Percentiles rank a stretch among this genome's conserved stretches.
phyloP scores from a whole-genome alignment of 345 rosid species.

The Viola odorata region DNA sequence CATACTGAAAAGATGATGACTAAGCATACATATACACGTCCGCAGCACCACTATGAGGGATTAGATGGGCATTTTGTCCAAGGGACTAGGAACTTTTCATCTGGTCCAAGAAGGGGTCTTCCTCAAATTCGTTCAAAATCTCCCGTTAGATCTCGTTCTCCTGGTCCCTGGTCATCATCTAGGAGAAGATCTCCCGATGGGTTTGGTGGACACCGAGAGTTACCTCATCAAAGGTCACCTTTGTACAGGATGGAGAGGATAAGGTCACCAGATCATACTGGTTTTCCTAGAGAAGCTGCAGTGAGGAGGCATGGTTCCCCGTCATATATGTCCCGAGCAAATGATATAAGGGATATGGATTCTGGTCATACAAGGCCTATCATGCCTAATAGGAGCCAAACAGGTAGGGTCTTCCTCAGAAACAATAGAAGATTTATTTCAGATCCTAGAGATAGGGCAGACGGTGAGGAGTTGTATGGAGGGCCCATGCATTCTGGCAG shows the following conservation, averaged over 20 bases:
- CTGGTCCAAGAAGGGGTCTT: slow-evolving; percentile 44
- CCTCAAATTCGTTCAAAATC: slow-evolving; percentile 55
- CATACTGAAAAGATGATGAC: slow-evolving; percentile 42
- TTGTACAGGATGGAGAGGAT: slow-evolving; percentile 53
- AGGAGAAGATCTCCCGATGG: slow-evolving; percentile 72
- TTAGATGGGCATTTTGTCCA: slow-evolving; percentile 47
- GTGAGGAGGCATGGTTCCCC: slow-evolving; percentile 71
- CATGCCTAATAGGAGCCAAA: slow-evolving; percentile 52
- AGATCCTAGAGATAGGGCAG: slow-evolving; percentile 60
- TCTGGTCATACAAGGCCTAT: slow-evolving; percentile 47
- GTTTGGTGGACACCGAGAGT: slow-evolving; percentile 52
- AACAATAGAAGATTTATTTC: slow-evolving; percentile 42
- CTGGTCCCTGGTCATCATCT: slow-evolving; percentile 62
- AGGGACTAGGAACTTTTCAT: slow-evolving; percentile 47
- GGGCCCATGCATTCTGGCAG: slow-evolving; percentile 53
- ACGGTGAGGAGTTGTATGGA: slow-evolving; percentile 46
- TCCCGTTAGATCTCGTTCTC: slow-evolving; percentile 59
- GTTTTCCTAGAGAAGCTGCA: slow-evolving; percentile 51
- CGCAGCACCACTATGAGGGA: slow-evolving; percentile 48
- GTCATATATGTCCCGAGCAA: slow-evolving; percentile 44
- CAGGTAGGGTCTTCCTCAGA: slow-evolving; percentile 50
- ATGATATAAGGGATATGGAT: slow-evolving; percentile 59
- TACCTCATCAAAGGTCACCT: slow-evolving; percentile 56
- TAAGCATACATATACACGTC: slow-evolving; percentile 40
- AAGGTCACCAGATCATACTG: slow-evolving; percentile 61